Conservation (phyloP, 2,329 filamentous ascomycete species). For the Xylaria sp. region DNA sequence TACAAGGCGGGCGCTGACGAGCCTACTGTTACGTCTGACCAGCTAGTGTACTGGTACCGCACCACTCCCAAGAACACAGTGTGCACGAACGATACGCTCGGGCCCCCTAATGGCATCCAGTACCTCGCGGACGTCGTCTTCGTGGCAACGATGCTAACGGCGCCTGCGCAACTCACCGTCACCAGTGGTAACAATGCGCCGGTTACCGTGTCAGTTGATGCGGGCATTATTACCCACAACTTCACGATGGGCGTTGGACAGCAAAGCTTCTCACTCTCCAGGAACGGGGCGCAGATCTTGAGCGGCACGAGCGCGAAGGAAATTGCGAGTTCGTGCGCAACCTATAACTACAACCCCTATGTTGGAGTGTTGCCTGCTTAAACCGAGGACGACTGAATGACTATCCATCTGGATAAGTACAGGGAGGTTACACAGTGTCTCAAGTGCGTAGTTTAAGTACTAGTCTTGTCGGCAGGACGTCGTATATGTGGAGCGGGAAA, state of each 20-base stretch:
- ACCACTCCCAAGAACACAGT: conserved; percentile 28
- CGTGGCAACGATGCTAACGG: conserved; percentile 32
- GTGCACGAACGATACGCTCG: conserved; percentile 27
- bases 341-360: conserved; percentile 32
- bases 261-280: conserved; percentile 28
- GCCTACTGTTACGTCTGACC: conserved; percentile 24
- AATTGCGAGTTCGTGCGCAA: conserved; percentile 22
- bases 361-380: conserved; percentile 28
- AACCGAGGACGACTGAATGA: not conserved
- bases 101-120: conserved; percentile 21
- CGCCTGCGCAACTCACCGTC: conserved; percentile 28
- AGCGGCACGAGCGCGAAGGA: conserved; percentile 22
- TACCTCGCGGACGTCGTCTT: conserved; percentile 31
- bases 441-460: not conserved
- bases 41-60: conserved; percentile 35
- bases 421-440: not conserved
- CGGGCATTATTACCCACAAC: conserved; percentile 26
- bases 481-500: not conserved
- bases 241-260: conserved; percentile 30
- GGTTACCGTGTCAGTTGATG: conserved; percentile 23
- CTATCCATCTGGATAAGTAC: too few relatives aligned
- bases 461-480: not conserved
- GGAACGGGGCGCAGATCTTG: conserved; percentile 16
- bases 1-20: conserved; percentile 30
- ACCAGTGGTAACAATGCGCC: conserved; percentile 24